phyloP scores from a whole-genome alignment of 768 basidiomycete species.

The Lactifluus piperatus region DNA sequence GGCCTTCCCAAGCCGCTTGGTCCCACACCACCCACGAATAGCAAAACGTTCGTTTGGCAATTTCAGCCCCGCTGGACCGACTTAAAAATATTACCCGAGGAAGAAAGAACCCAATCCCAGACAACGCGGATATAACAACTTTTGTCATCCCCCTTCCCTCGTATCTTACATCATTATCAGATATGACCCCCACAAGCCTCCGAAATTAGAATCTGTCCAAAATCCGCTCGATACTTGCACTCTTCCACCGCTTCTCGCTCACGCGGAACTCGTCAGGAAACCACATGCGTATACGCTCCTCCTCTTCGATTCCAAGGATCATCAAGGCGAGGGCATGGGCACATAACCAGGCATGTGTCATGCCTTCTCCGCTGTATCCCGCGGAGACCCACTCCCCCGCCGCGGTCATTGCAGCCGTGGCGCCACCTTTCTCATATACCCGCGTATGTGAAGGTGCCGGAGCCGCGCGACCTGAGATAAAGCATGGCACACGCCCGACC shows the following conservation, averaged over 20 bases:
- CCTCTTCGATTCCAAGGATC: conserved; percentile 39
- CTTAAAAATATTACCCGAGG: no score
- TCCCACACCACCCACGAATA: neutral
- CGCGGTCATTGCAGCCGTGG: conserved; percentile 19
- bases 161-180: neutral
- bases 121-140: no score
- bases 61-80: neutral
- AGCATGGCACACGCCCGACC: conserved; percentile 54
- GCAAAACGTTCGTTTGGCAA: neutral
- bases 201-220: conserved; percentile 18
- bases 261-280: conserved; percentile 44
- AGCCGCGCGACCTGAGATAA: conserved; percentile 32
- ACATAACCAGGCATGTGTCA: conserved; percentile 63
- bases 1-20: neutral
- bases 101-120: no score
- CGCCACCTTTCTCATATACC: neutral
- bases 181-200: neutral
- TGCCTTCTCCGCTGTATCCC: conserved; percentile 66
- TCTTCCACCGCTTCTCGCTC: conserved; percentile 41
- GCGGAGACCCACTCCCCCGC: conserved; percentile 67
- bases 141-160: no score
- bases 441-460: neutral
- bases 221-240: conserved; percentile 32
- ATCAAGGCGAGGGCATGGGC: conserved; percentile 50
- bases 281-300: conserved; percentile 31